Conservation (phyloP, 495 filamentous ascomycete species). For the Aspergillus taichungensis region DNA sequence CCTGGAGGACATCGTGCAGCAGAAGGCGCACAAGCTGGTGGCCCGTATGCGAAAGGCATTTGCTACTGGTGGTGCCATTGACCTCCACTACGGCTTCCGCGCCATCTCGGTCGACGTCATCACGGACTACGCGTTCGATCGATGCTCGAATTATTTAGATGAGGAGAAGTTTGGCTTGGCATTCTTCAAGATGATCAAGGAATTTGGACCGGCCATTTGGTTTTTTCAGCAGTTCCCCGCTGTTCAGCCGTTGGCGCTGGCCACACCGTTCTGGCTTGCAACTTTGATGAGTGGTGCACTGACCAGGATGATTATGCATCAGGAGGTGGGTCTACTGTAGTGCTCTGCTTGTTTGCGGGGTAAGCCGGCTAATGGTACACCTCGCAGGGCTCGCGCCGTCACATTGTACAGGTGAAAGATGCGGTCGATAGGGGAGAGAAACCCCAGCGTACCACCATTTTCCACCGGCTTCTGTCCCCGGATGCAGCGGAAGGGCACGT, state of each 20-base stretch:
- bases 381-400: conserved; percentile 6
- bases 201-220: conserved; percentile 12
- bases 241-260: conserved; percentile 5
- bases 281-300: conserved; percentile 5
- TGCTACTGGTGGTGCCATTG: conserved; percentile 6
- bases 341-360: background rate
- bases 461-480: conserved; percentile 24
- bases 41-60: conserved; percentile 9
- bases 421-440: conserved; percentile 13
- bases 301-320: conserved; percentile 13
- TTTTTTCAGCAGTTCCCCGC: conserved; percentile 18
- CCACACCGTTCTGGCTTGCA: conserved; percentile 15
- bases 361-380: background rate
- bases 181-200: conserved; percentile 12
- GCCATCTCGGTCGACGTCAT: conserved; percentile 36
- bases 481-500: conserved; percentile 12
- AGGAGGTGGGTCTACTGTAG: conserved; percentile 8
- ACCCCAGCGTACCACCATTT: conserved; percentile 19
- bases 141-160: conserved; percentile 12
- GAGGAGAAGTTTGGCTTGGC: conserved; percentile 9
- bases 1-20: conserved; percentile 22
- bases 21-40: conserved; percentile 6
- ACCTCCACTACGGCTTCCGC: conserved; percentile 18
- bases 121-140: conserved; percentile 33
- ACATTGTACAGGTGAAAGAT: conserved; percentile 11